Conservation (phyloP, 1,284 basidiomycete species). For the Fomitopsis betulina region DNA sequence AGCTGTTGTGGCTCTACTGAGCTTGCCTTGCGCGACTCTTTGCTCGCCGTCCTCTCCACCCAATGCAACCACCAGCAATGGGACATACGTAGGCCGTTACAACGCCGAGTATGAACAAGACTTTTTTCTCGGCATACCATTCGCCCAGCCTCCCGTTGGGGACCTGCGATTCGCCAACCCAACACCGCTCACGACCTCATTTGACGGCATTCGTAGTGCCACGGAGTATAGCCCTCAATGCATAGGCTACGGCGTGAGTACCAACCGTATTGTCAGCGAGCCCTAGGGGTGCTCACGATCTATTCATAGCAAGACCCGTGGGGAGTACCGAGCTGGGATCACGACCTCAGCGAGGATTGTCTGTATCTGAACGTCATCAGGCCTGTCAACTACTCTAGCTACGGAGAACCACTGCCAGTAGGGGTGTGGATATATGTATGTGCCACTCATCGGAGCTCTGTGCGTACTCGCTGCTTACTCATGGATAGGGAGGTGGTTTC, state of each 20-base stretch:
- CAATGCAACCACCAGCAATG: not conserved
- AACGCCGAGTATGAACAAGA: not conserved
- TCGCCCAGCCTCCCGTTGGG: not conserved
- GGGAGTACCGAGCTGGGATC: not conserved
- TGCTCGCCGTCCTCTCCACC: not conserved
- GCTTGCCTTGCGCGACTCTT: no score
- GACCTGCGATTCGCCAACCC: conserved; percentile 1
- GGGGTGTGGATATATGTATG: not conserved
- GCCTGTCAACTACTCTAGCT: not conserved
- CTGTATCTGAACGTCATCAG: not conserved
- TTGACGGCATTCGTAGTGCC: not conserved
- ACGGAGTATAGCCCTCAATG: not conserved
- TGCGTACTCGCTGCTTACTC: not conserved
- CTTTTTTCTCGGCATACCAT: not conserved
- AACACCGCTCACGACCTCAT: not conserved
- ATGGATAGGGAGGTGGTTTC: not conserved
- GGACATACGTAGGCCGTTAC: not conserved
- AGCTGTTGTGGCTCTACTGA: no score
- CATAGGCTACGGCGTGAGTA: not conserved
- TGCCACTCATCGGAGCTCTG: not conserved
- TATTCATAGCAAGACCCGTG: not conserved
- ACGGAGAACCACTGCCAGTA: not conserved
- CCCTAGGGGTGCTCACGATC: not conserved
- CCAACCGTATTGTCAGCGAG: not conserved
- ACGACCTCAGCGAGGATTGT: not conserved